Percentiles rank a stretch among this genome's conserved stretches.
phyloP scores from a whole-genome alignment of 306 rosid genomes.

The Styphnolobium japonicum region DNA sequence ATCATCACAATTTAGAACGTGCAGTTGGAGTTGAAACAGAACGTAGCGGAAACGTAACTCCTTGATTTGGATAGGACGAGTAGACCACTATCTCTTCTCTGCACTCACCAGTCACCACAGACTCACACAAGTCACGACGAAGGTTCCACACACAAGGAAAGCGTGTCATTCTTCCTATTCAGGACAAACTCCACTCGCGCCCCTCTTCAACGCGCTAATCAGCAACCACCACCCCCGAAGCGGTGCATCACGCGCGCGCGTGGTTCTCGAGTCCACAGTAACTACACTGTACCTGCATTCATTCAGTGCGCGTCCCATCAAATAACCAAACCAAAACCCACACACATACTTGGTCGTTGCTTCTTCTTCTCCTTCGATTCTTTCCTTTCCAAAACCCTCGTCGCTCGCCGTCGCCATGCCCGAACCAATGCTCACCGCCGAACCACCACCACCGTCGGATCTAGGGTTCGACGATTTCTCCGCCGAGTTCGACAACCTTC shows the following conservation, averaged over 20 bases:
- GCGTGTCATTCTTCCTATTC: neutral
- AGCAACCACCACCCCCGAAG: neutral
- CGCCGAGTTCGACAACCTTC: constrained; percentile 38
- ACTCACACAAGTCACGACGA: neutral
- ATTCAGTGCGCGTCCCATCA: neutral
- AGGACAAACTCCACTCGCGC: neutral
- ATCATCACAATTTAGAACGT: neutral
- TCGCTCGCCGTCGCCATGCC: constrained; percentile 50
- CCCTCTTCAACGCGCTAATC: neutral
- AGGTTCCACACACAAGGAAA: constrained; percentile 9
- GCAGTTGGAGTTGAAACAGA: neutral
- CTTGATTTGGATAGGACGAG: neutral
- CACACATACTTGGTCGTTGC: neutral
- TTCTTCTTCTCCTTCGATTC: neutral
- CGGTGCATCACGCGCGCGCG: neutral
- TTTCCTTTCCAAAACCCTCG: constrained; percentile 15
- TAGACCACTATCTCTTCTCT: neutral
- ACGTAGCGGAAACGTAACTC: constrained; percentile 39
- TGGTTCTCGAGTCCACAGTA: neutral
- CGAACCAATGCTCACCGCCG: constrained; percentile 6
- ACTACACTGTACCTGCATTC: neutral
- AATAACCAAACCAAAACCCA: neutral
- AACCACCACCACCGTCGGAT: constrained; percentile 12
- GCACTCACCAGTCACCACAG: too few species aligned
- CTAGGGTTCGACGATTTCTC: constrained; percentile 28